Evolutionary conservation across 371 early-diverging fungal species (phyloP), one percentile per base, ranked within the genome.

Genomic region (Mortierella sp.): DNA sequence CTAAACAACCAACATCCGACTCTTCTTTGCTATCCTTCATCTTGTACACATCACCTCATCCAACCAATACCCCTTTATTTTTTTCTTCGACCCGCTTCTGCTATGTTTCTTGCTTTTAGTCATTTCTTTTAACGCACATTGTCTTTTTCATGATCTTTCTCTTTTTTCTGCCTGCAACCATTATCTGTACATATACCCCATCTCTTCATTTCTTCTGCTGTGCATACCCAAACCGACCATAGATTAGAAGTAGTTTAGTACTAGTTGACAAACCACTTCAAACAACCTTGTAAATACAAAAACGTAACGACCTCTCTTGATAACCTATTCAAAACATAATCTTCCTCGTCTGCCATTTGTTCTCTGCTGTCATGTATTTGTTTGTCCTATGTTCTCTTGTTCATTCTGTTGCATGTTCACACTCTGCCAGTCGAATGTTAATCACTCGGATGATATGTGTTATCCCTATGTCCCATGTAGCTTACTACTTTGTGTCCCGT

Each of bases 231-330:
- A 6, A n/a, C 29, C 32, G 38, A 65, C 38, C 65, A 56, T 65
- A 65, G 65, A 65, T 65, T 60, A 38, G 65, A 65, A 65, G 65
- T 65, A 60, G 60, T 60, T 46, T 46, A 58, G 58, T 58, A n/a
- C 55, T 58, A 60, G 60, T 60, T 32, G 27, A 32, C 35, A 3
- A 14, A 51, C 18, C 18, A 6, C 35, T 65, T 38, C 65, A 38
- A 63, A 8, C 56, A 56, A 24, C 27, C 56, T 21, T 65, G 65
- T 72, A 72, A 72, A 72, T 51, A 72, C 43, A 72, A 49, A 56
- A 48, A 32, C 51, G 49, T 29, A 51, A 72, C 65, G 65, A 65
- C 41, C 56, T 41, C 63, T 35, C 41, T 65, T 65, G 65, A 65
- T 38, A 38, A 65, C 63, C 35, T 38, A 29, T 41, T 65, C 65